Conservation (phyloP, 371 early-diverging fungal genomes). For the Mortierella sp. region DNA sequence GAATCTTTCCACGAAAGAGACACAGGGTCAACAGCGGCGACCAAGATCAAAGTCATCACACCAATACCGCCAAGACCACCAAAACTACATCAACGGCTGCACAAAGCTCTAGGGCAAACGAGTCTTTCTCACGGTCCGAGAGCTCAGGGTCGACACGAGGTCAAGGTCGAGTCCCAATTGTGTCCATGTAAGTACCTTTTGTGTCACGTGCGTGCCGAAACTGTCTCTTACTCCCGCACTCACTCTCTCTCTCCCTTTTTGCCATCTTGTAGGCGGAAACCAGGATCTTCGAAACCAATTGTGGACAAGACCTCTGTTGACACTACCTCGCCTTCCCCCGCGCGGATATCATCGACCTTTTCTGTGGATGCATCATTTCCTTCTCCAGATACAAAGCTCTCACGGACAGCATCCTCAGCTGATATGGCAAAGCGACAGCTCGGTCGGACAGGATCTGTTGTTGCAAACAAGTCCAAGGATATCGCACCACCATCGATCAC, state of each 20-base stretch:
- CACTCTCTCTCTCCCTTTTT: neutral
- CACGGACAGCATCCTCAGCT: neutral
- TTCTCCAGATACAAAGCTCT: neutral
- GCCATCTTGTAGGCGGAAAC: conserved; percentile 14
- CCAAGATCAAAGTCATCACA: neutral
- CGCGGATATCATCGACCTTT: neutral
- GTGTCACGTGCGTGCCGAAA: no score
- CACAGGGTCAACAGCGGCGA: neutral
- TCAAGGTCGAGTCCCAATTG: conserved; percentile 8
- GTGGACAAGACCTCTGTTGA: conserved; percentile 5
- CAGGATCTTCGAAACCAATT: conserved; percentile 3
- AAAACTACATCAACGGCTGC: neutral
- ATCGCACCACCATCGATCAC: conserved; percentile 7
- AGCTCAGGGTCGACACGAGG: neutral
- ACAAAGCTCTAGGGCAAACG: neutral
- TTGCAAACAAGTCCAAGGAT: neutral
- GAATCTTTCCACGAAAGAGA: neutral
- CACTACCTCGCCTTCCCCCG: neutral
- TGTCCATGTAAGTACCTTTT: conserved; percentile 13
- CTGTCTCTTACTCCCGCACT: neutral
- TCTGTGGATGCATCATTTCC: neutral
- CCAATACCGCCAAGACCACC: neutral
- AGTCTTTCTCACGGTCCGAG: no score
- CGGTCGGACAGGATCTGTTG: no score
- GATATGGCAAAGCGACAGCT: neutral